Conservation (phyloP, 1,284 basidiomycete species). For the Tremellales sp. region DNA sequence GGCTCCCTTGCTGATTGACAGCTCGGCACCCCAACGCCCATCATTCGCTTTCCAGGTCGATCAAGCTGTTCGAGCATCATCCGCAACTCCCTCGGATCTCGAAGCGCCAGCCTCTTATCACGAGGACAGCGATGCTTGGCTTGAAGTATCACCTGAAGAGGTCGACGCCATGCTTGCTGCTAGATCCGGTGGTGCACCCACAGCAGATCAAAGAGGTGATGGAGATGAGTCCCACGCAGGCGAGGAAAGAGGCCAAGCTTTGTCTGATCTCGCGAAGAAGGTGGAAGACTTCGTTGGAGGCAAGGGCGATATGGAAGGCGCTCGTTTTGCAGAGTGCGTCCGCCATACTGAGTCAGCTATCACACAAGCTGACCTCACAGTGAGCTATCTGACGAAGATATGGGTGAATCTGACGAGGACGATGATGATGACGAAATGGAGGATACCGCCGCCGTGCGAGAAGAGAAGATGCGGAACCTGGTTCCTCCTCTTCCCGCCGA, state of each 20-base stretch:
- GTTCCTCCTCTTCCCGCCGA: conserved; percentile 43
- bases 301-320: conserved; percentile 79
- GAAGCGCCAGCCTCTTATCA: conserved; percentile 10
- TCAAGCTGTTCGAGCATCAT: conserved; percentile 53
- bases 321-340: conserved; percentile 77
- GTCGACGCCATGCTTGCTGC: conserved; percentile 43
- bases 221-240: conserved; percentile 53
- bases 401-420: conserved; percentile 38
- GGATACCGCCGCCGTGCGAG: conserved; percentile 26
- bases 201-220: conserved; percentile 26
- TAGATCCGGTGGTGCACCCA: conserved; percentile 17
- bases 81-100: conserved; percentile 6
- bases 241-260: conserved; percentile 61
- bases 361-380: conserved; percentile 12
- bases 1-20: conserved; percentile 2
- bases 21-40: conserved; percentile 52
- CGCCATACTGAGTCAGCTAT: neutral
- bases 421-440: conserved; percentile 25
- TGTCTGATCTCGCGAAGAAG: conserved; percentile 73
- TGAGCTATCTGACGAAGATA: conserved; percentile 51
- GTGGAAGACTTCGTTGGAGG: conserved; percentile 83
- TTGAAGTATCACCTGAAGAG: conserved; percentile 44
- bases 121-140: conserved; percentile 45
- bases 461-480: conserved; percentile 42
- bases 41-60: conserved; percentile 72